These are phyloP conservation scores for Phytophthora pistaciae DNA, from an alignment of 352 stramenopile species.

Conservation along the genomic window DNA sequence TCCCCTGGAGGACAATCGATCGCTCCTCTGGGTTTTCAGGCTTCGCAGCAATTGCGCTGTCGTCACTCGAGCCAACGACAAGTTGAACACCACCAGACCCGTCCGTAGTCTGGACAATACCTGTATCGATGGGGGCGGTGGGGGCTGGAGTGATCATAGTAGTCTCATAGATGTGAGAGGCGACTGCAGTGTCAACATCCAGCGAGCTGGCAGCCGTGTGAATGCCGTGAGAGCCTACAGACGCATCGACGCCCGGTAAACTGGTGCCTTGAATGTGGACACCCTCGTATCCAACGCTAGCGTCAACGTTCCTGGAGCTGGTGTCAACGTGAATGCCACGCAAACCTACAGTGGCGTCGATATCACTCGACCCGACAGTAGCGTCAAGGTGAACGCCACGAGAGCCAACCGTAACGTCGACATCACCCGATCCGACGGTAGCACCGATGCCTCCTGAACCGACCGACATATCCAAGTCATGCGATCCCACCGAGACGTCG, in stretches of 20 bases:
- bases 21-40: conserved; percentile 22
- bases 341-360: conserved; percentile 10
- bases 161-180: conserved; percentile 13
- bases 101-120: neutral
- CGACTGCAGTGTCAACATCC: conserved; percentile 18
- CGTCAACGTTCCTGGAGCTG: conserved; percentile 17
- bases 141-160: conserved; percentile 3
- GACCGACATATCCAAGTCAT: conserved; percentile 10
- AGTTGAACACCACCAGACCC: conserved; percentile 7
- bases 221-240: conserved; percentile 6
- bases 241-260: conserved; percentile 19
- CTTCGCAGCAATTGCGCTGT: conserved; percentile 6
- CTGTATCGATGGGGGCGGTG: neutral
- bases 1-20: conserved; percentile 3
- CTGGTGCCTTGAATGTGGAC: conserved; percentile 7
- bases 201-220: conserved; percentile 18
- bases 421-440: conserved; percentile 14
- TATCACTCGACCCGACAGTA: conserved; percentile 12
- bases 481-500: neutral
- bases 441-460: conserved; percentile 14
- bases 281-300: conserved; percentile 14
- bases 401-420: conserved; percentile 19
- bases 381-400: conserved; percentile 5
- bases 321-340: conserved; percentile 13
- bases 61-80: conserved; percentile 14